Evolutionary conservation across 176 grass and related monocot species (phyloP).

Genomic region (Poa annua): DNA sequence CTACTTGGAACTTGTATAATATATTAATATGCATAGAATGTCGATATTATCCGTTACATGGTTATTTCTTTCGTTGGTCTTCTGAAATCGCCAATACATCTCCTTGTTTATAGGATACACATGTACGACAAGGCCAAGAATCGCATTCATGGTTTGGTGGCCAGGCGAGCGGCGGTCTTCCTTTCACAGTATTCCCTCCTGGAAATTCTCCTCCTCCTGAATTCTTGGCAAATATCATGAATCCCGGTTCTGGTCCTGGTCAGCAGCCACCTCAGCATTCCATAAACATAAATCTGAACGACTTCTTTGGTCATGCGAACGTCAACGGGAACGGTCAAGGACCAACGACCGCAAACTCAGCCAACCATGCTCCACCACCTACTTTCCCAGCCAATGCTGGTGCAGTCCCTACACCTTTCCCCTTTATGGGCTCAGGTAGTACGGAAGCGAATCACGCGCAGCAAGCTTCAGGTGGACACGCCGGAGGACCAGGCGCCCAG

Average conservation of each 20-base stretch:
- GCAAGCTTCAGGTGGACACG: constrained; percentile 31
- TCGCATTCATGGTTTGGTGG: constrained; percentile 38
- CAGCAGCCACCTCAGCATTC: constrained; percentile 50
- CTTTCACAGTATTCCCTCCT: constrained; percentile 56
- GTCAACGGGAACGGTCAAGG: constrained; percentile 39
- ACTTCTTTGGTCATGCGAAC: constrained; percentile 46
- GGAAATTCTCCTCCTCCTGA: constrained; percentile 51
- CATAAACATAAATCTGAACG: constrained; percentile 55
- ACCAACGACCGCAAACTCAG: constrained; percentile 30
- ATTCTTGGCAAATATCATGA: constrained; percentile 55
- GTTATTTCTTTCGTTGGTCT: background rate
- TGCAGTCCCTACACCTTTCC: constrained; percentile 29
- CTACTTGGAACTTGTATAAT: constrained; percentile 17
- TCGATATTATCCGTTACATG: background rate
- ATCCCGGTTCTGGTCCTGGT: constrained; percentile 42
- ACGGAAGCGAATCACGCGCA: constrained; percentile 33
- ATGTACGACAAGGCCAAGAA: constrained; percentile 38
- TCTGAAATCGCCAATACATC: constrained; percentile 16
- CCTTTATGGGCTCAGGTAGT: constrained; percentile 26
- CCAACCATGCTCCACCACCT: constrained; percentile 21
- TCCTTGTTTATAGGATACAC: constrained; percentile 45
- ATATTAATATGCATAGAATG: background rate
- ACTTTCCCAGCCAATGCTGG: constrained; percentile 34
- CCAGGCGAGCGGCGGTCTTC: constrained; percentile 38
- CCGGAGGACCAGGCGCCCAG: constrained; percentile 28